Percentiles rank a stretch among this genome's conserved stretches.
Conservation (phyloP, 345 rosid genomes). For the Sapria himalayana region DNA sequence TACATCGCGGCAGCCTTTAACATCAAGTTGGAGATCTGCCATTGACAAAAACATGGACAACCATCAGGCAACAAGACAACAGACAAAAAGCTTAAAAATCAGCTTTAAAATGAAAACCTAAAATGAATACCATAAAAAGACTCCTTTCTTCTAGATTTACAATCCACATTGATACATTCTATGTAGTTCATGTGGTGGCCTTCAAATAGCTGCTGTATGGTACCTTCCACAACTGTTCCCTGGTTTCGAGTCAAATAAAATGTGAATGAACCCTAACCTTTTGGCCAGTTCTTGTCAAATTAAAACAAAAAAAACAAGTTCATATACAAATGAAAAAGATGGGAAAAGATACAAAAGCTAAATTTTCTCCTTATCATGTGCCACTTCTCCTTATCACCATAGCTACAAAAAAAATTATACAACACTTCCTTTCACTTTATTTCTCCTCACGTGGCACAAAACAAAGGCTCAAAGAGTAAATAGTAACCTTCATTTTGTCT, state of each 20-base stretch:
- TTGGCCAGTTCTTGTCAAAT: background rate
- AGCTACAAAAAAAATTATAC: no score
- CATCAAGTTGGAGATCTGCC: slow-evolving; percentile 94
- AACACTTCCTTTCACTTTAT: no score
- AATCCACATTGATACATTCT: slow-evolving; percentile 87
- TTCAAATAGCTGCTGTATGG: slow-evolving; percentile 85
- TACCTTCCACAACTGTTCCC: slow-evolving; percentile 98
- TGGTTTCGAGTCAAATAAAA: slow-evolving; percentile 10
- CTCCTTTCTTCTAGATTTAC: slow-evolving; percentile 85
- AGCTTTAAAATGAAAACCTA: background rate
- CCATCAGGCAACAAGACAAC: slow-evolving; percentile 1
- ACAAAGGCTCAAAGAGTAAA: no score
- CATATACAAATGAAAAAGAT: background rate
- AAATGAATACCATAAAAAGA: slow-evolving; percentile 66
- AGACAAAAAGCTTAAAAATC: background rate
- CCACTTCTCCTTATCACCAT: no score
- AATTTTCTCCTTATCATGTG: no score
- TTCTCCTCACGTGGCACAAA: no score
- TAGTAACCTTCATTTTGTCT: slow-evolving; percentile 81
- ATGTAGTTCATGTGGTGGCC: slow-evolving; percentile 96
- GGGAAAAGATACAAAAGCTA: no score
- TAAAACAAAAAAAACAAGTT: background rate
- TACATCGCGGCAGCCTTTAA: slow-evolving; percentile 90
- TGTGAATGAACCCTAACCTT: no score
- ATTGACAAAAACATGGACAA: slow-evolving; percentile 9